Evolutionary conservation across 352 stramenopile species (phyloP).

Genomic region (Globisporangium recalcitrans): DNA sequence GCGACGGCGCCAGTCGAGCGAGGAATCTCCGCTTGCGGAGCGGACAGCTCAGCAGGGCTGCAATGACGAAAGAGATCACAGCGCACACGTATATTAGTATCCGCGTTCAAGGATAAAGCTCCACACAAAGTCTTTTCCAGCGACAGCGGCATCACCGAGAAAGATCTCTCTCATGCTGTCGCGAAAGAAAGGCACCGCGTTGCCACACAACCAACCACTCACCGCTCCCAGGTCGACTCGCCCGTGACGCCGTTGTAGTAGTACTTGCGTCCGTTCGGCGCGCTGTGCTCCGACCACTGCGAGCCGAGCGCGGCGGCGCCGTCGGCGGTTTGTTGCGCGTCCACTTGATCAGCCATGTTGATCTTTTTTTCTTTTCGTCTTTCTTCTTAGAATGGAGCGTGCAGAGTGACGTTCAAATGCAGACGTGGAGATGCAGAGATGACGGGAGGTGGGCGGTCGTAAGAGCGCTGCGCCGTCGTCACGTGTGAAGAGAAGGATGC

Average conservation of each 20-base stretch:
- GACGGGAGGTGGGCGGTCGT: not conserved
- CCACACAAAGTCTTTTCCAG: not conserved
- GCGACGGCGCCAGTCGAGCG: slow-evolving; percentile 21
- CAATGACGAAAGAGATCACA: not conserved
- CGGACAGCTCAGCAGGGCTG: slow-evolving; percentile 51
- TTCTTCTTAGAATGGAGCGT: not conserved
- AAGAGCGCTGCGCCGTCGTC: not conserved
- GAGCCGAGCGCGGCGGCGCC: slow-evolving; percentile 29
- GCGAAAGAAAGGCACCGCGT: not conserved
- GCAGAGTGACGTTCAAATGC: slow-evolving; percentile 13
- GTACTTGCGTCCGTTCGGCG: slow-evolving; percentile 88
- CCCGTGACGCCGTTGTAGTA: slow-evolving; percentile 90
- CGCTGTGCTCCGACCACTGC: slow-evolving; percentile 89
- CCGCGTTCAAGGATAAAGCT: not conserved
- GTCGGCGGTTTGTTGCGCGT: slow-evolving; percentile 32
- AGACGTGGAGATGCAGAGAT: slow-evolving; percentile 7
- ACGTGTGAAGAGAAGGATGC: not conserved
- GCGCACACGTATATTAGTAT: not conserved
- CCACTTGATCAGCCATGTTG: slow-evolving; percentile 68
- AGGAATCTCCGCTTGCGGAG: slow-evolving; percentile 32
- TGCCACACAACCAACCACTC: slow-evolving; percentile 4
- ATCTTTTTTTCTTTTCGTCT: slow-evolving; percentile 6
- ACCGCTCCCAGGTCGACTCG: slow-evolving; percentile 88
- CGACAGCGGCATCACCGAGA: not conserved
- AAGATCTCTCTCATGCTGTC: not conserved